These are phyloP conservation scores for Alternaria triticina DNA, from an alignment of 2,329 filamentous ascomycete genomes.

Conservation along the genomic window DNA sequence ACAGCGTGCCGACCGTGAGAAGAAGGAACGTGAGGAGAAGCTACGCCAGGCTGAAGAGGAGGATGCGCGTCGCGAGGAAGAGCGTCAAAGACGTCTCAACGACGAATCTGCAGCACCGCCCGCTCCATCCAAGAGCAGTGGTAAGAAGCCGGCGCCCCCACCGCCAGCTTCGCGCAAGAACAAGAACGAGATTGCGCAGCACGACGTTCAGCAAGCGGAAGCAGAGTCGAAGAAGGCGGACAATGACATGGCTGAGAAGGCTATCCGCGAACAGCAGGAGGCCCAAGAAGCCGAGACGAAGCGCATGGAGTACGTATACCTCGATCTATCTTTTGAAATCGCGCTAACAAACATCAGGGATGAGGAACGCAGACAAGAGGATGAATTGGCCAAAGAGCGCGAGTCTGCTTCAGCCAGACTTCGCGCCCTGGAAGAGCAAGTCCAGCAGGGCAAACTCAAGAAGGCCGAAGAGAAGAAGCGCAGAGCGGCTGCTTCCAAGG, in stretches of 20 bases:
- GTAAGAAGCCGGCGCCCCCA: constrained; percentile 68
- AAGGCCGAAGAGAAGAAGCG: constrained; percentile 95
- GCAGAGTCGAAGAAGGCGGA: constrained; percentile 67
- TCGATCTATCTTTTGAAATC: background rate
- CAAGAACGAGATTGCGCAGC: constrained; percentile 62
- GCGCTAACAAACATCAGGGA: constrained; percentile 61
- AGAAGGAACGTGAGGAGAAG: constrained; percentile 84
- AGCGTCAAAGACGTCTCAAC: constrained; percentile 81
- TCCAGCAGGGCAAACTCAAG: constrained; percentile 89
- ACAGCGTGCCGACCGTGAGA: constrained; percentile 88
- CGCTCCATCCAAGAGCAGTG: constrained; percentile 49
- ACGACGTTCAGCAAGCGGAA: constrained; percentile 61
- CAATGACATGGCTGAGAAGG: constrained; percentile 58
- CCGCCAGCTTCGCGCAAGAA: constrained; percentile 76
- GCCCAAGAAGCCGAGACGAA: constrained; percentile 75
- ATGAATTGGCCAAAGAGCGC: constrained; percentile 79
- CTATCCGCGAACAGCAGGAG: constrained; percentile 72
- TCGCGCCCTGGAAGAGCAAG: constrained; percentile 90
- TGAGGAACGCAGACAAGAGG: constrained; percentile 75
- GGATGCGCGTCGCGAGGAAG: constrained; percentile 84
- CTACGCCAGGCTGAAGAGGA: constrained; percentile 91
- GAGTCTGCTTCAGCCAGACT: constrained; percentile 82
- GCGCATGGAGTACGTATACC: constrained; percentile 77
- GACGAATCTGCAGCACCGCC: constrained; percentile 75
- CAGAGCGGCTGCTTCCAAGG: constrained; percentile 85